Percentiles rank a stretch among this genome's conserved stretches.
phyloP scores from a whole-genome alignment of 192 early-diverging fungal species.

The Diversispora epigaea region DNA sequence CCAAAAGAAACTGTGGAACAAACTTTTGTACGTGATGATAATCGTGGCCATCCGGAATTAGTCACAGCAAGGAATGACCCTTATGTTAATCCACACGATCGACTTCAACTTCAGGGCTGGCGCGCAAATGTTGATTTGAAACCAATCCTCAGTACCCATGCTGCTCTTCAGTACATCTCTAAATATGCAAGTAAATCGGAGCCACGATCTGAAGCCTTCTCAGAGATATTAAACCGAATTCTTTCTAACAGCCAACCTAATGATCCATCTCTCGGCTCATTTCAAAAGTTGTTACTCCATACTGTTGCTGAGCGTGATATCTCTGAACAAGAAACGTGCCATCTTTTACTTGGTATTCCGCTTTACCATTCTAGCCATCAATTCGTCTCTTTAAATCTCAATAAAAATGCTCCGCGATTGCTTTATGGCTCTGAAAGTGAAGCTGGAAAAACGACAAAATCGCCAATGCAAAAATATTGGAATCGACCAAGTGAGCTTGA shows the following conservation, averaged over 20 bases:
- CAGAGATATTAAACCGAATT: background rate
- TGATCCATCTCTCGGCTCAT: background rate
- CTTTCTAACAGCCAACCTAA: background rate
- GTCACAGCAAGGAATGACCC: conserved; percentile 5
- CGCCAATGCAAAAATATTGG: background rate
- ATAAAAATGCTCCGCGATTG: background rate
- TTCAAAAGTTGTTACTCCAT: conserved; percentile 2
- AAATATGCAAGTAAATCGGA: no score
- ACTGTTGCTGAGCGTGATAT: conserved; percentile 4
- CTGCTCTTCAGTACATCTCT: conserved; percentile 11
- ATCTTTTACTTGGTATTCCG: background rate
- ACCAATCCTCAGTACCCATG: background rate
- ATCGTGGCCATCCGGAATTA: background rate
- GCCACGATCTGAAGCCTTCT: background rate
- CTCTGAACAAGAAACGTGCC: conserved; percentile 2
- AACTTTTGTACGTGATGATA: background rate
- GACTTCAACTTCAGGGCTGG: conserved; percentile 3
- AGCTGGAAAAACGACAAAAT: background rate
- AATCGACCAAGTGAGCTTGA: conserved; percentile 8
- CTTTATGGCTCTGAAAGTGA: background rate
- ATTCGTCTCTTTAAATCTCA: conserved; percentile 6
- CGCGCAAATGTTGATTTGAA: conserved; percentile 19
- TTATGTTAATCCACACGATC: no score
- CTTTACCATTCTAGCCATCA: conserved; percentile 7
- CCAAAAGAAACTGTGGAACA: background rate